Evolutionary conservation across 257 asterid genomes (phyloP).

Genomic region (Coffea eugenioides): DNA sequence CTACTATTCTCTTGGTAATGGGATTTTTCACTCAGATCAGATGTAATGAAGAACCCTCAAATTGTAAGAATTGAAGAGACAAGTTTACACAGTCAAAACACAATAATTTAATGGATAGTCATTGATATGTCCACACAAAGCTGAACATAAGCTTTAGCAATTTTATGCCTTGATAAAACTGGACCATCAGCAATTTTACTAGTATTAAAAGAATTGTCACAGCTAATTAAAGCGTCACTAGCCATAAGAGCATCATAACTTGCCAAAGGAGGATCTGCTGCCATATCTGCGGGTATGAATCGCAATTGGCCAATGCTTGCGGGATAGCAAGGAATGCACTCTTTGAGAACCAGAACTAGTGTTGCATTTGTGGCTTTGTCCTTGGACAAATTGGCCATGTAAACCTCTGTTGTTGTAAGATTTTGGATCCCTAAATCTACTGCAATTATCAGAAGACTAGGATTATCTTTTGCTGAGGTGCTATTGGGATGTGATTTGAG

Average conservation of each 20-base stretch:
- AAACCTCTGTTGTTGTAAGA: not conserved
- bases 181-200: not conserved
- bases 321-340: conserved; percentile 4
- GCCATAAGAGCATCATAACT: conserved; percentile 17
- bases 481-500: conserved; percentile 13
- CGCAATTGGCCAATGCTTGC: not conserved
- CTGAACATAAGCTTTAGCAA: conserved; percentile 5
- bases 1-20: too few species aligned
- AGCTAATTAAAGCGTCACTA: not conserved
- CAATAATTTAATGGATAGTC: not conserved
- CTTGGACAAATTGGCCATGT: not conserved
- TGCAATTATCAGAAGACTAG: not conserved
- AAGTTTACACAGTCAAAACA: too few species aligned
- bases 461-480: not conserved
- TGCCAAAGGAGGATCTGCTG: conserved; percentile 16
- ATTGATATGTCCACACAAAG: conserved; percentile 6
- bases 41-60: too few species aligned
- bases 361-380: not conserved
- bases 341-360: not conserved
- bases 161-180: not conserved
- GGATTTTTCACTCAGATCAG: too few species aligned
- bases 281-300: not conserved
- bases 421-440: conserved; percentile 7
- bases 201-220: not conserved
- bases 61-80: too few species aligned